Percentiles rank a stretch among this genome's conserved stretches.
These are phyloP conservation scores for Leccinum imitatum DNA, from an alignment of 768 basidiomycete species.

Conservation along the genomic window DNA sequence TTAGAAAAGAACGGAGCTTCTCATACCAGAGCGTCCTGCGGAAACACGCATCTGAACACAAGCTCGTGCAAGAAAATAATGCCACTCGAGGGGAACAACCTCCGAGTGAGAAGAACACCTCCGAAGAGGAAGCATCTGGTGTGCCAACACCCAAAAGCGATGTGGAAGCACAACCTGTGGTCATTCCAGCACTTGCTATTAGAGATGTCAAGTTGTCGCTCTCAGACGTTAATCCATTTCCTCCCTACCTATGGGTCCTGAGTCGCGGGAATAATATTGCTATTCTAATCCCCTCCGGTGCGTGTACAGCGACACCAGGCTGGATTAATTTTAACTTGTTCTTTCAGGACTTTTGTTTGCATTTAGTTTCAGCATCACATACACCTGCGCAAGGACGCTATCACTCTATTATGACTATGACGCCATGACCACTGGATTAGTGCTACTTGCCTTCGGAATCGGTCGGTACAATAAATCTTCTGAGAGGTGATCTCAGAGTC, in stretches of 20 bases:
- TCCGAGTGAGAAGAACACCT: constrained; percentile 7
- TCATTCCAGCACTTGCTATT: constrained; percentile 10
- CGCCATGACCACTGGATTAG: constrained; percentile 72
- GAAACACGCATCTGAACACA: constrained; percentile 34
- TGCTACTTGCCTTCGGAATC: constrained; percentile 72
- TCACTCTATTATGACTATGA: constrained; percentile 62
- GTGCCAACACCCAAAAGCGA: constrained; percentile 19
- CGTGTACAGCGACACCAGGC: constrained; percentile 12
- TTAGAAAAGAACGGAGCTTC: constrained; percentile 78
- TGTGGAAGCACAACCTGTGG: constrained; percentile 23
- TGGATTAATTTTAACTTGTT: neutral
- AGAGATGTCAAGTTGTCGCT: constrained; percentile 55
- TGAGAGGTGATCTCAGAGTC: neutral
- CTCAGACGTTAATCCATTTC: constrained; percentile 70
- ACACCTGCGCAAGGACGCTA: constrained; percentile 75
- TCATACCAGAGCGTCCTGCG: constrained; percentile 71
- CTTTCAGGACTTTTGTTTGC: constrained; percentile 65
- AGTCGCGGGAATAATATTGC: constrained; percentile 64
- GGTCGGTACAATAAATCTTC: constrained; percentile 40
- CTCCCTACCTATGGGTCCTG: constrained; percentile 59
- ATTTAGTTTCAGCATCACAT: constrained; percentile 66
- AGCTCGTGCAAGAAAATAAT: constrained; percentile 17
- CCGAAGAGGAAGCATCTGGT: neutral
- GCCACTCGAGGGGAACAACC: constrained; percentile 3
- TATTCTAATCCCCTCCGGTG: constrained; percentile 44